phyloP scores from a whole-genome alignment of 805 yeast species.

The Groenewaldozyma tartarivorans region DNA sequence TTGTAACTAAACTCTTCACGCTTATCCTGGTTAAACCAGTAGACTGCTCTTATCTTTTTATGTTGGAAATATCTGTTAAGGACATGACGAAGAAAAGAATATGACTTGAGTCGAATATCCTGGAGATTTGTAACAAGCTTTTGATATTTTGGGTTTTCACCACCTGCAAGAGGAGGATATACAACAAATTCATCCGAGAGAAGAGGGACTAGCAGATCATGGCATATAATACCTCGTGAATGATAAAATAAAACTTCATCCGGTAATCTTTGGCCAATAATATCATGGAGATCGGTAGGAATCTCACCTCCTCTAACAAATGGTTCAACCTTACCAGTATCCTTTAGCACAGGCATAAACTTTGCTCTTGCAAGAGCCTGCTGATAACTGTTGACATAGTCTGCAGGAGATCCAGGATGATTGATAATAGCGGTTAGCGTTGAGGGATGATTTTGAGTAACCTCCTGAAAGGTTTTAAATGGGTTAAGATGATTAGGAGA shows the following conservation, averaged over 20 bases:
- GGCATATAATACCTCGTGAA: slow-evolving; percentile 62
- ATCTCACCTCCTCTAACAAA: slow-evolving; percentile 37
- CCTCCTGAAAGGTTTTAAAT: slow-evolving; percentile 21
- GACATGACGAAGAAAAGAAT: slow-evolving; percentile 59
- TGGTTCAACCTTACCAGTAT: slow-evolving; percentile 60
- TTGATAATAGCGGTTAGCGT: slow-evolving; percentile 23
- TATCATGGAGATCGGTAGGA: slow-evolving; percentile 75
- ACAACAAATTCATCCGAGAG: slow-evolving; percentile 54
- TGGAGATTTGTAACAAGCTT: slow-evolving; percentile 34
- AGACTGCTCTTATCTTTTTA: slow-evolving; percentile 46
- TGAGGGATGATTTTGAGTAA: slow-evolving; percentile 21
- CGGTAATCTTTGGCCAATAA: slow-evolving; percentile 77
- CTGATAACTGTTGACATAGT: slow-evolving; percentile 42
- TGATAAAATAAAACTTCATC: slow-evolving; percentile 76
- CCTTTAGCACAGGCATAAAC: slow-evolving; percentile 64
- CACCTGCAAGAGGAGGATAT: slow-evolving; percentile 58
- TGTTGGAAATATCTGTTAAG: slow-evolving; percentile 80
- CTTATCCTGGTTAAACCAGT: slow-evolving; percentile 42
- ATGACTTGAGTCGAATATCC: slow-evolving; percentile 45
- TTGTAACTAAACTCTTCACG: slow-evolving; percentile 16
- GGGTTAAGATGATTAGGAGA: slow-evolving; percentile 16
- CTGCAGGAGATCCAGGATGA: slow-evolving; percentile 15
- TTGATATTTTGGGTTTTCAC: slow-evolving; percentile 48
- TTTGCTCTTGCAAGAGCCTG: slow-evolving; percentile 61
- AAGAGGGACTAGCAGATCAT: slow-evolving; percentile 57